Base-by-base conservation (phyloP, 1,284 basidiomycete species). In the Cryptococcus jaspeensis region DNA sequence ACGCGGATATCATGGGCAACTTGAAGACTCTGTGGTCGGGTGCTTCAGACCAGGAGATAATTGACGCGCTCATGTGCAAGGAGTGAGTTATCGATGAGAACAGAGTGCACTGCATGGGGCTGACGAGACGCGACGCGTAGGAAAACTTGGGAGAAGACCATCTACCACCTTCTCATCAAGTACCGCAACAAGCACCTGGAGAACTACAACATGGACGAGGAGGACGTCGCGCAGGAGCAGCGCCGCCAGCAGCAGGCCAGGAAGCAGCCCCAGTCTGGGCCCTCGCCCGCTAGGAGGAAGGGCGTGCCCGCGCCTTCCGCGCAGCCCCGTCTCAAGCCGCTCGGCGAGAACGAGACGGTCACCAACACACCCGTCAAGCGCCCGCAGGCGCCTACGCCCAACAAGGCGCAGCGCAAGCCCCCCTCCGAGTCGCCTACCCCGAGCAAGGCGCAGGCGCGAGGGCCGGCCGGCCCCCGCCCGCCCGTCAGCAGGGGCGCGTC, bases 91-190 rank as follows among this genome's bases (percentile, higher is more conserved):
- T 9, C 11, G 39, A 22, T 20, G 20, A 28, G 12, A 45, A 37
- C 37, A 13, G 7, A 36, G 41, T 18, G 11, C 32, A 36, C 12
- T 1, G n/a, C 11, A 7, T 35, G n/a, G 22, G 36, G 22, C n/a
- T 51, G 42, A 47, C 25, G 36, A 28, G 37, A 18, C 20, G 32
- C 35, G 15, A 44, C 43, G 52, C 13, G n/a, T 83, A 84, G 85
- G 58, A 84, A 85, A 59, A 92, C 88, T 22, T 92, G 90, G 90
- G 90, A 95, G 75, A 96, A 96, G 76, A 89, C 89, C 0, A 88
- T 95, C 50, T 97, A 96, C 76, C 87, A 90, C 70, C 80, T 95
- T 12, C 81, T 97, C 12, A 80, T 87, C 55, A 85, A 86, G 63
- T 95, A 94, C 77, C 84, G 91, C 41, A 81, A 81, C 52, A 83